Conservation (phyloP, 1,284 basidiomycete species). For the Sporisorium exsertum region DNA sequence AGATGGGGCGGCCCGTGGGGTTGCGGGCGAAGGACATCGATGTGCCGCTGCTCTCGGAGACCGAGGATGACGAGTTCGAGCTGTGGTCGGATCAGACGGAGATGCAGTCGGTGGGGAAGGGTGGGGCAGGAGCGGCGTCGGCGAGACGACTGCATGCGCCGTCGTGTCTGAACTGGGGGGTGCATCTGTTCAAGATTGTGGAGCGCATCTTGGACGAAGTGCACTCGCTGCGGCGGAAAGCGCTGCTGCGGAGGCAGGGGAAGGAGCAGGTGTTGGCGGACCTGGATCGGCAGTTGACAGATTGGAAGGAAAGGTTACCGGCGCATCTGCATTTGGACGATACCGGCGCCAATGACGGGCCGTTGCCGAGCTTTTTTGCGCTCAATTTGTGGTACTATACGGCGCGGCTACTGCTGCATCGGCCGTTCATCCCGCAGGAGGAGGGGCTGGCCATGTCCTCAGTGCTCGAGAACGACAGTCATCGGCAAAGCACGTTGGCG, state of each 20-base stretch:
- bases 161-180: constrained; percentile 57
- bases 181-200: constrained; percentile 60
- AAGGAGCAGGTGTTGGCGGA: constrained; percentile 50
- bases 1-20: constrained; percentile 70
- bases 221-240: constrained; percentile 61
- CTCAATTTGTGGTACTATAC: constrained; percentile 62
- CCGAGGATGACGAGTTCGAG: constrained; percentile 71
- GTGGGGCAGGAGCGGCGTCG: not conserved
- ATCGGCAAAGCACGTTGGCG: constrained; percentile 51
- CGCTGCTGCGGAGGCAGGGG: constrained; percentile 52
- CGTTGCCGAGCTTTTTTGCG: constrained; percentile 56
- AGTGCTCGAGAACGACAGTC: constrained; percentile 52
- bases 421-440: constrained; percentile 64
- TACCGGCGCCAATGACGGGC: constrained; percentile 35
- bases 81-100: constrained; percentile 67
- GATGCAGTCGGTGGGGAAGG: constrained; percentile 27
- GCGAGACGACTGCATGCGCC: constrained; percentile 50
- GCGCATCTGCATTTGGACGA: constrained; percentile 47
- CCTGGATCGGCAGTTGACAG: constrained; percentile 54
- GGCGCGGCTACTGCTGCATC: constrained; percentile 55
- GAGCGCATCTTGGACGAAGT: constrained; percentile 59
- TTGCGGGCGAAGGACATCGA: constrained; percentile 69
- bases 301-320: constrained; percentile 54
- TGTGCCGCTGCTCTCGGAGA: constrained; percentile 69
- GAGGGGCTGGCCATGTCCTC: constrained; percentile 48